These are phyloP conservation scores for Cyberlindnera mrakii DNA, from an alignment of 805 yeast genomes.

Conservation along the genomic window DNA sequence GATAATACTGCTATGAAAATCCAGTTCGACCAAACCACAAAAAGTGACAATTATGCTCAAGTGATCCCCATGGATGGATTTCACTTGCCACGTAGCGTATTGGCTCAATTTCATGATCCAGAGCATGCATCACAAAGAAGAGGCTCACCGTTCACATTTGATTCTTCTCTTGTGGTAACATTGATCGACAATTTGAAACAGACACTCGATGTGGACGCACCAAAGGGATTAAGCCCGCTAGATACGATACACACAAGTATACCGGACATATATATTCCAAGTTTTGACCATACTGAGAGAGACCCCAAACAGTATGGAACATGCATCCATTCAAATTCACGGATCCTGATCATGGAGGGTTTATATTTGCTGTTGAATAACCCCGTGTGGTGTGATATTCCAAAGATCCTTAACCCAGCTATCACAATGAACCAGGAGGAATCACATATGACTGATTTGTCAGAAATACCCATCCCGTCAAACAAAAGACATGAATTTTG, in stretches of 20 bases:
- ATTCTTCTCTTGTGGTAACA: constrained; percentile 28
- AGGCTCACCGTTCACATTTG: constrained; percentile 87
- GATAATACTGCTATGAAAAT: constrained; percentile 20
- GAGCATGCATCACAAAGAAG: constrained; percentile 54
- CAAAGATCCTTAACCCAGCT: constrained; percentile 26
- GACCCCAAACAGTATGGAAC: constrained; percentile 64
- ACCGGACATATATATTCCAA: constrained; percentile 48
- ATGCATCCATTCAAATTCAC: constrained; percentile 36
- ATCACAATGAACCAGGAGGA: background rate
- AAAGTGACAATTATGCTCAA: constrained; percentile 27
- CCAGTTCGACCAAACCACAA: background rate
- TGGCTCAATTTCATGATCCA: constrained; percentile 48
- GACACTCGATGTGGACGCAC: constrained; percentile 9
- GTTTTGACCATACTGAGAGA: constrained; percentile 66
- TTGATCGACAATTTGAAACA: constrained; percentile 10
- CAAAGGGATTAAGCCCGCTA: constrained; percentile 3
- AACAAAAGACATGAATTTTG: constrained; percentile 37
- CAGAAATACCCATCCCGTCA: constrained; percentile 12
- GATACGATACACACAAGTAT: constrained; percentile 14
- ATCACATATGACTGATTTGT: background rate
- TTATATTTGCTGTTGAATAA: constrained; percentile 57
- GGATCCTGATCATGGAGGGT: constrained; percentile 70
- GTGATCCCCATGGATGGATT: constrained; percentile 73
- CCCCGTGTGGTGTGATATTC: constrained; percentile 53
- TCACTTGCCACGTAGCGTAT: constrained; percentile 48